These are phyloP conservation scores for Calonectria henricotiae DNA, from an alignment of 2,329 filamentous ascomycete genomes.

Conservation along the genomic window DNA sequence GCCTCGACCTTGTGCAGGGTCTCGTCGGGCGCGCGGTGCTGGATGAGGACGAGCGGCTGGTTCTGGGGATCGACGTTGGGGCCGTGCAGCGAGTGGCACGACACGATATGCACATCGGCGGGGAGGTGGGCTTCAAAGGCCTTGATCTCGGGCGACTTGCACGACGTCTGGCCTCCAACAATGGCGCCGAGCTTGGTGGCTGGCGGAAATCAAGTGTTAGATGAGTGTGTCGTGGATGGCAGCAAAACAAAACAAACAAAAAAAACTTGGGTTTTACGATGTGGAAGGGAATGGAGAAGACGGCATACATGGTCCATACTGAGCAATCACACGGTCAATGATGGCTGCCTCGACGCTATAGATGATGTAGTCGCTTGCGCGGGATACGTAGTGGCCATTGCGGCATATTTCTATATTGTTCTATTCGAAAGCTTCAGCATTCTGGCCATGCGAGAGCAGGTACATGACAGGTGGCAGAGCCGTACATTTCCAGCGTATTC, in stretches of 20 bases:
- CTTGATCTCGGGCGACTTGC: conserved; percentile 95
- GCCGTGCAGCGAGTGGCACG: conserved; percentile 96
- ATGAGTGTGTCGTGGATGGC: neutral
- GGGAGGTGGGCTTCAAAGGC: conserved; percentile 94
- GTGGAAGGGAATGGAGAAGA: conserved; percentile 9
- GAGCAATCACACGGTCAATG: conserved; percentile 88
- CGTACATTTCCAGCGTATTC: conserved; percentile 92
- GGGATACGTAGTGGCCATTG: conserved; percentile 96
- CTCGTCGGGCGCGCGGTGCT: conserved; percentile 87
- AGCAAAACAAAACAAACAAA: neutral
- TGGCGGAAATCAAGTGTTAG: conserved; percentile 58
- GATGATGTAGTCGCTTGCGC: conserved; percentile 97
- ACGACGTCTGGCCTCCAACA: conserved; percentile 97
- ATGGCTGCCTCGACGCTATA: conserved; percentile 97
- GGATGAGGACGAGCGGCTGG: conserved; percentile 94
- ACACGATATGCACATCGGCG: conserved; percentile 90
- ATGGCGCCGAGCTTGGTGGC: conserved; percentile 96
- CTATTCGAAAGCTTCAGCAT: conserved; percentile 71
- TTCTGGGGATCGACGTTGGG: conserved; percentile 90
- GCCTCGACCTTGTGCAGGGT: conserved; percentile 85
- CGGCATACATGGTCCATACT: conserved; percentile 89
- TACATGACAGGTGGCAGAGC: conserved; percentile 52
- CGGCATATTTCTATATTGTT: conserved; percentile 88
- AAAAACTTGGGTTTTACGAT: conserved; percentile 22
- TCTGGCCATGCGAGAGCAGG: conserved; percentile 48